A percentile compares a stretch with the other conserved stretches of the same genome.
Conservation (phyloP, 768 basidiomycete species). For the Termitomyces sp. region DNA sequence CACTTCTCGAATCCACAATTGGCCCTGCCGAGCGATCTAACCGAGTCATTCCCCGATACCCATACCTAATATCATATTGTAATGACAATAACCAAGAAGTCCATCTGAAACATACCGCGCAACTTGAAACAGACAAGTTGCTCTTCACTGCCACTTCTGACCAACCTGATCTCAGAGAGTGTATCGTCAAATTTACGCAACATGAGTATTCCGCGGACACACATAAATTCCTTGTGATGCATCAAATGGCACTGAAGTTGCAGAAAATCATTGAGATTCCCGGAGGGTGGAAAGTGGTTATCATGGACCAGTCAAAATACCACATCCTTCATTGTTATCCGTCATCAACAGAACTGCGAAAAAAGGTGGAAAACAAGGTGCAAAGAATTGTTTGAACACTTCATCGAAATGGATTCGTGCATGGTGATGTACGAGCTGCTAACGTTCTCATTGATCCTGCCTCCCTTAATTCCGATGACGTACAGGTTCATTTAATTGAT, state of each 20-base stretch:
- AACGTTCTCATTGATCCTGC: neutral
- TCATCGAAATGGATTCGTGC: neutral
- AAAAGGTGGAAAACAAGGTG: neutral
- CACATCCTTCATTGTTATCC: neutral
- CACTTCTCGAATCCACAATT: too few relatives aligned
- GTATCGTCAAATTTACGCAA: neutral
- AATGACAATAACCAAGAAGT: neutral
- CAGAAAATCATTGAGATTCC: too few relatives aligned
- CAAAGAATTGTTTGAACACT: neutral
- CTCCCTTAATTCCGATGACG: neutral
- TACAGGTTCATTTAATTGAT: neutral
- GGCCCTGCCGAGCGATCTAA: too few relatives aligned
- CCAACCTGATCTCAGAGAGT: neutral
- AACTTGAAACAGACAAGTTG: neutral
- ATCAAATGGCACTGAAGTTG: neutral
- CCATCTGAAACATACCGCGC: neutral
- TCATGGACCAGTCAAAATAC: neutral
- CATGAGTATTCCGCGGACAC: neutral
- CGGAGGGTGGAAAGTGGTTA: too few relatives aligned
- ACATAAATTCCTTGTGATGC: neutral
- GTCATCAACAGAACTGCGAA: neutral
- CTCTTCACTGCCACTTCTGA: neutral
- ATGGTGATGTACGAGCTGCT: neutral
- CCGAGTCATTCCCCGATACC: neutral
- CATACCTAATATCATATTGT: neutral